Conservation (phyloP, 345 rosid species). For the Eucalyptus tenuipes region DNA sequence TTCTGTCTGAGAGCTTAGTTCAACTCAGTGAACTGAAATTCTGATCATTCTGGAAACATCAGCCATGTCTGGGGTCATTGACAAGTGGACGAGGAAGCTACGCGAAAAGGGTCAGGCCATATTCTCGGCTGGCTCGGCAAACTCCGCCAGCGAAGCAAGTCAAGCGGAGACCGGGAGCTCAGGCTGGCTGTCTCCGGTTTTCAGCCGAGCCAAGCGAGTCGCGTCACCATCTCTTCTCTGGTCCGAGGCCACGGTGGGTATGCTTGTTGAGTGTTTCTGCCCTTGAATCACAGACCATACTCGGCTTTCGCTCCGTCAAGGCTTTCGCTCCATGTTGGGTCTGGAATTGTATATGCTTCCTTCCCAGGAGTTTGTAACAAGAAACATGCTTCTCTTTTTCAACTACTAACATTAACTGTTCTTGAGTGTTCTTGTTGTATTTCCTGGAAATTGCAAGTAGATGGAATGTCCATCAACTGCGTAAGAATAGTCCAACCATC, state of each 20-base stretch:
- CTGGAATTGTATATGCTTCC: not conserved
- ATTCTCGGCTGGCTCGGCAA: not conserved
- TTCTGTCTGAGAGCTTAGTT: not conserved
- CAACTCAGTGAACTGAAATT: not conserved
- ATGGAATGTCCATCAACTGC: not conserved
- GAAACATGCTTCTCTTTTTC: not conserved
- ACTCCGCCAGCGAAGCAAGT: not conserved
- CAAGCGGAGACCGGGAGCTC: not conserved
- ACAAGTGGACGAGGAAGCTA: slow-evolving; percentile 30
- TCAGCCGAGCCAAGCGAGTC: not conserved
- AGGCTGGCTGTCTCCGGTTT: not conserved
- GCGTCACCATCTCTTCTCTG: not conserved
- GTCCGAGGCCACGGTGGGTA: not conserved
- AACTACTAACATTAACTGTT: not conserved
- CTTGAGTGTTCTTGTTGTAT: not conserved
- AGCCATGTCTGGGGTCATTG: slow-evolving; percentile 30
- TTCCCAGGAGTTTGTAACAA: not conserved
- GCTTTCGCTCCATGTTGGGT: not conserved
- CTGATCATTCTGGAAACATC: not conserved
- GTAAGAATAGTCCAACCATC: not conserved
- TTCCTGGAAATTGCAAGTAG: not conserved
- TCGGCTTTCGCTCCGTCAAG: not conserved
- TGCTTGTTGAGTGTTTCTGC: slow-evolving; percentile 5
- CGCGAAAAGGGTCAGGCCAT: slow-evolving; percentile 19
- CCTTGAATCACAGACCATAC: not conserved